These are phyloP conservation scores for Fusarium musae DNA, from an alignment of 2,329 filamentous ascomycete genomes.

Conservation along the genomic window DNA sequence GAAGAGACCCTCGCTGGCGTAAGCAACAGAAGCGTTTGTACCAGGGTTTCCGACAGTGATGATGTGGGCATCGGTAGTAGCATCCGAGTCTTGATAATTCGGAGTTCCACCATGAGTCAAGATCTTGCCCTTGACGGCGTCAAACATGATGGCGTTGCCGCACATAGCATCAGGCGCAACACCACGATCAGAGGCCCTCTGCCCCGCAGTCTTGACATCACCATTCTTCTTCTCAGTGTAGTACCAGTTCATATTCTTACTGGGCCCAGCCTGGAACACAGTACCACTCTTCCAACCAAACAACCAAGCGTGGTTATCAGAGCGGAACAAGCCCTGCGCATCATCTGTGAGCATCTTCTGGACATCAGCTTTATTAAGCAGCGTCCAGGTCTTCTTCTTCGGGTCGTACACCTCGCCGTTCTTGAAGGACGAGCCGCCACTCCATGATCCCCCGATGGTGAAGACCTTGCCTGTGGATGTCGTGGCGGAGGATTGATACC, in stretches of 20 bases:
- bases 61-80: slow-evolving; percentile 58
- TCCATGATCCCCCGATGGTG: slow-evolving; percentile 31
- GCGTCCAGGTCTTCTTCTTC: slow-evolving; percentile 14
- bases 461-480: slow-evolving; percentile 27
- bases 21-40: background rate
- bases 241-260: slow-evolving; percentile 66
- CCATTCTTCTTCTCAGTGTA: slow-evolving; percentile 48
- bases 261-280: slow-evolving; percentile 65
- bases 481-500: slow-evolving; percentile 30
- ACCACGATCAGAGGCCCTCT: slow-evolving; percentile 48
- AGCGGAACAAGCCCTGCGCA: slow-evolving; percentile 59
- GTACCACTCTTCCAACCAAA: slow-evolving; percentile 56
- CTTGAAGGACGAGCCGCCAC: slow-evolving; percentile 11
- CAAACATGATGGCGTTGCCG: slow-evolving; percentile 67
- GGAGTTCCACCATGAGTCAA: slow-evolving; percentile 61
- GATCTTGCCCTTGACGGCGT: slow-evolving; percentile 67
- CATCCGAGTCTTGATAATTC: slow-evolving; percentile 57
- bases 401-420: slow-evolving; percentile 30
- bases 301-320: slow-evolving; percentile 47
- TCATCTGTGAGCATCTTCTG: slow-evolving; percentile 62
- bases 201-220: slow-evolving; percentile 30
- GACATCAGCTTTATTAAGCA: slow-evolving; percentile 51
- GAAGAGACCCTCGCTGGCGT: slow-evolving; percentile 20
- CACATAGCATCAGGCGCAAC: slow-evolving; percentile 62
- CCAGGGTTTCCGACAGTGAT: slow-evolving; percentile 56